phyloP scores from a whole-genome alignment of 2,329 filamentous ascomycete genomes.

The Aspergillus oerlinghausenensis region DNA sequence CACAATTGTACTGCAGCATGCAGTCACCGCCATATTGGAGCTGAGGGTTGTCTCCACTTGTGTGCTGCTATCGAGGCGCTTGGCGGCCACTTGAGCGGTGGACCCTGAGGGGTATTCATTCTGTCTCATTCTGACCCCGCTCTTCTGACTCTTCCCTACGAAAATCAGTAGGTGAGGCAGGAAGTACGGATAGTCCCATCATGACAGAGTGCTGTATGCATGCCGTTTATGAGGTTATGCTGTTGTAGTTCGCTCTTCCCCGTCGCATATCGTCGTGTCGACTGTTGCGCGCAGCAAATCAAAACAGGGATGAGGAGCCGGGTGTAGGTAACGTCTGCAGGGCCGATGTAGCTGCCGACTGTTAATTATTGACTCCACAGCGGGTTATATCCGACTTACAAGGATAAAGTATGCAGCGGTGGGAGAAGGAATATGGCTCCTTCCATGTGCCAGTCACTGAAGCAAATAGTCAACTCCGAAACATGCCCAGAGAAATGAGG shows the following conservation, averaged over 20 bases:
- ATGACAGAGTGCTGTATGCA: background rate
- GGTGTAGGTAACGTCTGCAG: background rate
- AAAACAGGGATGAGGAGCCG: background rate
- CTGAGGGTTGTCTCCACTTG: constrained; percentile 7
- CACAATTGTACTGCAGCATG: background rate
- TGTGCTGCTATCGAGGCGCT: constrained; percentile 4
- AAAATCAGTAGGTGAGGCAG: background rate
- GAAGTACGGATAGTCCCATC: background rate
- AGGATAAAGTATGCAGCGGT: background rate
- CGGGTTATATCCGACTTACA: background rate
- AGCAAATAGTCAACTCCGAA: background rate
- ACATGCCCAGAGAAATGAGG: no score
- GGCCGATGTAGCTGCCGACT: background rate
- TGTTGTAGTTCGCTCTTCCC: background rate
- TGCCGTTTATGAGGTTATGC: background rate
- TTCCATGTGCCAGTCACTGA: no score
- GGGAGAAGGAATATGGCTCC: background rate
- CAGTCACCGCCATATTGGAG: constrained; percentile 1
- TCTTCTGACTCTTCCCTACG: background rate
- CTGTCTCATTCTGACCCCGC: background rate
- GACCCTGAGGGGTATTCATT: constrained; percentile 3
- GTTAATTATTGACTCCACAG: background rate
- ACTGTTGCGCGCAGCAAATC: background rate
- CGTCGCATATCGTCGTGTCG: background rate
- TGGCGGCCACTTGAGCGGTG: constrained; percentile 12